Percentiles rank a stretch among this genome's conserved stretches.
Evolutionary conservation across 495 filamentous ascomycete species (phyloP).

Genomic region (Penicillium salamii): DNA sequence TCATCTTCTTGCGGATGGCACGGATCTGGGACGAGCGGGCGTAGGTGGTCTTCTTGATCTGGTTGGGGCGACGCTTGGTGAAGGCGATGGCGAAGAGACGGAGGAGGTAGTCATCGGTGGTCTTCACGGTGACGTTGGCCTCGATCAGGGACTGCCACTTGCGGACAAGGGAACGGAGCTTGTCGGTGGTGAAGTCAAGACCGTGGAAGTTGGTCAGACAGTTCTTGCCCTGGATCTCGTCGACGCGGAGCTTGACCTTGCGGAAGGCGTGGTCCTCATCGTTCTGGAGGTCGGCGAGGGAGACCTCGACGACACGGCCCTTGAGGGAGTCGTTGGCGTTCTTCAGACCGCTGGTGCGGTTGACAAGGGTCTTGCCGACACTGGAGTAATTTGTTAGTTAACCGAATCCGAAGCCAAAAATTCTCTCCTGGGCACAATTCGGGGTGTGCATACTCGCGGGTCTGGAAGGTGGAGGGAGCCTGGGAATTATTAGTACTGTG

Average conservation of each 20-base stretch:
- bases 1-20: conserved; percentile 98
- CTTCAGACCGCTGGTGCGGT: conserved; percentile 98
- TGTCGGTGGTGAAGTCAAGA: conserved; percentile 99
- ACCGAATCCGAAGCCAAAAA: neutral
- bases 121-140: conserved; percentile 99
- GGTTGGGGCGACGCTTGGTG: conserved; percentile 97
- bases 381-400: conserved; percentile 43
- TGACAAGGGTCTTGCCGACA: conserved; percentile 98
- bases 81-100: conserved; percentile 98
- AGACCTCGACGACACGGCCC: conserved; percentile 98
- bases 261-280: conserved; percentile 99
- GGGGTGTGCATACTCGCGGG: conserved; percentile 77
- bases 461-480: conserved; percentile 94
- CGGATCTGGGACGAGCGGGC: conserved; percentile 93
- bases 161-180: conserved; percentile 95
- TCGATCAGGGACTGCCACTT: conserved; percentile 99
- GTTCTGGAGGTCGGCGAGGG: conserved; percentile 97
- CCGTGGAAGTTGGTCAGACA: conserved; percentile 99
- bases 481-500: conserved; percentile 36
- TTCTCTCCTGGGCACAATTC: conserved; percentile 1
- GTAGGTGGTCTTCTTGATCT: conserved; percentile 99
- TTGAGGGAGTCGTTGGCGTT: conserved; percentile 99
- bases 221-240: conserved; percentile 99
- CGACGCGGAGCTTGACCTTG: conserved; percentile 97
- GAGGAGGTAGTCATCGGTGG: conserved; percentile 98